phyloP scores from a whole-genome alignment of 2,329 filamentous ascomycete species.

The Nothopassalora personata region DNA sequence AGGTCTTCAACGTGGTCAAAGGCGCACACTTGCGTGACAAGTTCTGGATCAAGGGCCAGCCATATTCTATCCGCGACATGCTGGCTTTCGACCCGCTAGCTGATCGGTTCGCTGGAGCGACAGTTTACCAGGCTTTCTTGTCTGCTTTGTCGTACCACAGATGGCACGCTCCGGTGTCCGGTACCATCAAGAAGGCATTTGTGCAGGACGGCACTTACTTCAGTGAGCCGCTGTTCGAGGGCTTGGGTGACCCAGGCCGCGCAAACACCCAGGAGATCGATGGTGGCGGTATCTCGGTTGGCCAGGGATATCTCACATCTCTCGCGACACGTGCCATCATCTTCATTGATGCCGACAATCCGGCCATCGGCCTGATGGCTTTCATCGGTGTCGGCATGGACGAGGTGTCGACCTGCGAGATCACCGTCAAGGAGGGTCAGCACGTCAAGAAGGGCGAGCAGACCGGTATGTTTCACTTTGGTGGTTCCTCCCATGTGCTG shows the following conservation, averaged over 20 bases:
- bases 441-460: conserved; percentile 64
- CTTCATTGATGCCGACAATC: conserved; percentile 65
- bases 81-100: conserved; percentile 52
- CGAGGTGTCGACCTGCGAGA: conserved; percentile 63
- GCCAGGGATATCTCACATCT: conserved; percentile 59
- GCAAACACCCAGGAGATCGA: conserved; percentile 36
- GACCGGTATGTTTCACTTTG: conserved; percentile 75
- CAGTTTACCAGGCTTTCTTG: conserved; percentile 66
- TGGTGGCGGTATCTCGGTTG: conserved; percentile 41
- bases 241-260: conserved; percentile 33
- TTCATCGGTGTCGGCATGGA: conserved; percentile 72
- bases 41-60: conserved; percentile 66
- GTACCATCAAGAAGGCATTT: conserved; percentile 54
- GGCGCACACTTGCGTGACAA: conserved; percentile 52
- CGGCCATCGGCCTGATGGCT: conserved; percentile 61
- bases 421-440: conserved; percentile 62
- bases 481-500: conserved; percentile 65
- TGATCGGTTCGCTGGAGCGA: conserved; percentile 55
- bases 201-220: conserved; percentile 63
- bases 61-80: conserved; percentile 50
- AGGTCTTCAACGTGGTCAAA: conserved; percentile 49
- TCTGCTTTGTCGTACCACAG: conserved; percentile 64
- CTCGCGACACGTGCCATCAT: conserved; percentile 66
- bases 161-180: conserved; percentile 65
- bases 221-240: conserved; percentile 54